Evolutionary conservation across 2,329 filamentous ascomycete genomes (phyloP).

Genomic region (Fusarium devonianum): DNA sequence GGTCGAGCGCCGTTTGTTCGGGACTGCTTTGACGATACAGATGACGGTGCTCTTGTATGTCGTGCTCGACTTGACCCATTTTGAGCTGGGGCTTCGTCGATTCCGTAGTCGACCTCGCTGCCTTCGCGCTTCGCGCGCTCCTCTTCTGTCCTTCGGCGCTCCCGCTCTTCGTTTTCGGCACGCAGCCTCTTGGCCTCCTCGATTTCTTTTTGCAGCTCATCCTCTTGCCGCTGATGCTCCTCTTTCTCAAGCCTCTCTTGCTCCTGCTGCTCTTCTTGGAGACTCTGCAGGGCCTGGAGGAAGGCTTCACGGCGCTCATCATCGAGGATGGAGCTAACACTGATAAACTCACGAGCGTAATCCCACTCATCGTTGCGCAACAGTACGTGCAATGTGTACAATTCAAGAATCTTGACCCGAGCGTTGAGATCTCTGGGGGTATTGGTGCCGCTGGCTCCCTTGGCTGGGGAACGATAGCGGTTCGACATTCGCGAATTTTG

Average conservation of each 20-base stretch:
- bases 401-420: constrained; percentile 88
- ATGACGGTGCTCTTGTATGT: constrained; percentile 43
- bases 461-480: constrained; percentile 56
- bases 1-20: constrained; percentile 38
- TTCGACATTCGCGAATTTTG: constrained; percentile 46
- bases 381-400: constrained; percentile 95
- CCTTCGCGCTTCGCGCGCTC: constrained; percentile 57
- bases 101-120: constrained; percentile 73
- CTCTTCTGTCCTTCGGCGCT: constrained; percentile 61
- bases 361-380: constrained; percentile 95
- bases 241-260: constrained; percentile 71
- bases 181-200: constrained; percentile 64
- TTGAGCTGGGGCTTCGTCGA: constrained; percentile 61
- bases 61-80: constrained; percentile 47
- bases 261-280: constrained; percentile 83
- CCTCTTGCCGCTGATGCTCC: constrained; percentile 63
- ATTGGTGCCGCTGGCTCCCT: constrained; percentile 70
- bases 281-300: constrained; percentile 80
- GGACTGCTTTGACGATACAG: constrained; percentile 45
- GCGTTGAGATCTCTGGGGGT: constrained; percentile 85
- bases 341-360: constrained; percentile 90
- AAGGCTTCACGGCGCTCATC: constrained; percentile 92
- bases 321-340: constrained; percentile 83
- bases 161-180: constrained; percentile 66
- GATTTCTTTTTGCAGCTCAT: constrained; percentile 62